Percentiles rank a stretch among this genome's conserved stretches.
Evolutionary conservation across 805 yeast species (phyloP).

Genomic region (Myxozyma monticola): DNA sequence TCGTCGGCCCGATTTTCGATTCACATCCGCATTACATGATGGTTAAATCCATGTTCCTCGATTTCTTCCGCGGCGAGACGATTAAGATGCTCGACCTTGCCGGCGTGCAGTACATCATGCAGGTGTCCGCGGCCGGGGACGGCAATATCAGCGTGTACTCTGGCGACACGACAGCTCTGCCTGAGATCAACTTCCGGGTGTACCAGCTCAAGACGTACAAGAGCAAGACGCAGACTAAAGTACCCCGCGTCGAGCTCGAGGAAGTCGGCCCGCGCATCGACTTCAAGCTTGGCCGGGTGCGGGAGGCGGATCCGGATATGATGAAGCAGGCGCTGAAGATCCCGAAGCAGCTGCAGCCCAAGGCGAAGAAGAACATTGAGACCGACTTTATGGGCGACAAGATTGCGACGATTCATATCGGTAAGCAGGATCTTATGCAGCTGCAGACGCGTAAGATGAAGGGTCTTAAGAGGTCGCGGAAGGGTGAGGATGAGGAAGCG

Average conservation of each 20-base stretch:
- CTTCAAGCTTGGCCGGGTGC: slow-evolving; percentile 85
- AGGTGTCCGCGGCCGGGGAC: slow-evolving; percentile 67
- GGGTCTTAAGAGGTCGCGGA: slow-evolving; percentile 81
- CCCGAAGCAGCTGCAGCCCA: slow-evolving; percentile 79
- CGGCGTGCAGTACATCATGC: slow-evolving; percentile 87
- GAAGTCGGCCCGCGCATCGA: slow-evolving; percentile 96
- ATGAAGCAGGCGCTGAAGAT: slow-evolving; percentile 83
- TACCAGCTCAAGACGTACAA: slow-evolving; percentile 78
- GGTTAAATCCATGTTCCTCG: slow-evolving; percentile 82
- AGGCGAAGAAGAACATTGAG: slow-evolving; percentile 83
- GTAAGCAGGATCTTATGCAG: slow-evolving; percentile 86
- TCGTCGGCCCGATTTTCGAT: slow-evolving; percentile 91
- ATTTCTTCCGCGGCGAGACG: slow-evolving; percentile 74
- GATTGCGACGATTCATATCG: slow-evolving; percentile 93
- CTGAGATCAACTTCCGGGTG: slow-evolving; percentile 85
- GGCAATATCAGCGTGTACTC: slow-evolving; percentile 36
- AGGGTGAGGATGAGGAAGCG: slow-evolving; percentile 44
- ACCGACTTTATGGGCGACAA: slow-evolving; percentile 92
- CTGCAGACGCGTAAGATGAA: slow-evolving; percentile 98
- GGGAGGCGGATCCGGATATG: slow-evolving; percentile 78
- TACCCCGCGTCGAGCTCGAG: slow-evolving; percentile 90
- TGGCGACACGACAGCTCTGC: slow-evolving; percentile 45
- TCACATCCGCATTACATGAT: slow-evolving; percentile 83
- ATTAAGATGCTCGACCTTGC: slow-evolving; percentile 73
- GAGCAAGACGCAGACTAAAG: slow-evolving; percentile 69